Evolutionary conservation across 805 yeast genomes (phyloP).

Genomic region (Candida rishiriensis): DNA sequence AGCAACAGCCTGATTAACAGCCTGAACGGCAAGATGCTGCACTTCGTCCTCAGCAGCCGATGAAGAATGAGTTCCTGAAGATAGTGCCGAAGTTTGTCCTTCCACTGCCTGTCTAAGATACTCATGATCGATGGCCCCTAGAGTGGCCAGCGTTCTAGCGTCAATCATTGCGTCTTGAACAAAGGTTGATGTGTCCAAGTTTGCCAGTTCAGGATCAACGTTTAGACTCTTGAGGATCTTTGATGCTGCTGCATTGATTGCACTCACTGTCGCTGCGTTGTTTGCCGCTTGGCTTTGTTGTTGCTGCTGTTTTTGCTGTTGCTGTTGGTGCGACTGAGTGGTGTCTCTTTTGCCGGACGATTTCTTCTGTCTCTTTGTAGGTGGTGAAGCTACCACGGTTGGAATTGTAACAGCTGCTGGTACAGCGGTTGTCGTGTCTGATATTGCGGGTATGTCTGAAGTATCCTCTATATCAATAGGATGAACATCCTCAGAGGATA

Average conservation of each 20-base stretch:
- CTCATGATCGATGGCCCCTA: slow-evolving; percentile 31
- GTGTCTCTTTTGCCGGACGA: slow-evolving; percentile 4
- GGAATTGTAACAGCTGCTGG: neutral
- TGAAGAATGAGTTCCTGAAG: neutral
- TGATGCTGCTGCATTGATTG: neutral
- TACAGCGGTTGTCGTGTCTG: neutral
- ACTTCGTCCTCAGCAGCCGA: slow-evolving; percentile 24
- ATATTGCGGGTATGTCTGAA: neutral
- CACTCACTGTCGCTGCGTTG: neutral
- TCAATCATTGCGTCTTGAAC: slow-evolving; percentile 70
- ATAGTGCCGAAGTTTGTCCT: slow-evolving; percentile 10
- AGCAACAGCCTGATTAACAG: slow-evolving; percentile 22
- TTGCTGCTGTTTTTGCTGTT: neutral
- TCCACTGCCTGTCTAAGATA: slow-evolving; percentile 26
- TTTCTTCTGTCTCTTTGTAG: slow-evolving; percentile 8
- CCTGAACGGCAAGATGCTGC: slow-evolving; percentile 30
- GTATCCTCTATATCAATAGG: too few relatives aligned
- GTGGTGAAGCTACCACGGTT: neutral
- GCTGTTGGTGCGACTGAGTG: neutral
- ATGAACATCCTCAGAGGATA: too few relatives aligned
- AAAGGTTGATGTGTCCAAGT: slow-evolving; percentile 40
- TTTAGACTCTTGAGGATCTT: slow-evolving; percentile 24
- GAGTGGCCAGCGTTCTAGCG: slow-evolving; percentile 56
- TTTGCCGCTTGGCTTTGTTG: neutral
- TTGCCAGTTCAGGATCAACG: slow-evolving; percentile 57